Base-by-base conservation (phyloP, 139 green algal genomes). In the Diplosphaera chodatii region DNA sequence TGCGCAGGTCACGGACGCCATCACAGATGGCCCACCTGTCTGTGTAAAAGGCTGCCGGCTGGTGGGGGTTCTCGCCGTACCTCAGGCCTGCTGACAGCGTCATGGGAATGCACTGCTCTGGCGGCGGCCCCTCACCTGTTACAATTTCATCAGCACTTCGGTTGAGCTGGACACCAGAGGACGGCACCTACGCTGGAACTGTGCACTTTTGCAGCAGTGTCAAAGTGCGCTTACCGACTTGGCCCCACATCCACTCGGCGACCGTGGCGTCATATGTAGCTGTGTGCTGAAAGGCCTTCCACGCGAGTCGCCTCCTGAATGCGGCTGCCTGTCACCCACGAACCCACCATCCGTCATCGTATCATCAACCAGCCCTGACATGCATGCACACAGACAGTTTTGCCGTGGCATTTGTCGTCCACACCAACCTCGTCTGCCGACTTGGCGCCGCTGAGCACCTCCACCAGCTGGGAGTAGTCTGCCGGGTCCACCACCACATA, bases 231-330 rank as follows among this genome's bases (percentile, higher is more conserved):
- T 31, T 75, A 64, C 85, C 89, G 30, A 90, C 82, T 71, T 97
- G 78, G 10, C 37, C 40, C 95, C 95, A 99, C 69, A 98, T 62
- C 92, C 93, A 99, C 82, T 99, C 95, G 4, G 92, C 81, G 2
- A 97, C 92, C 0, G 69, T 80, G 34, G 88, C 74, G 84, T 99
- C 96, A 70, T 99, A 99, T 18, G 82, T 85, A 3, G 96, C 92
- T 59, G 82, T 92, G 86, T 99, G 96, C 80, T 97, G 90, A 84
- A 96, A 99, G 5, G 96, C 95, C 89, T 99, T 99, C 96, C 96
- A 99, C 0, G 96, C 96, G 72, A 98, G 80, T 75, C 75, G 74
- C 70, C 86, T 89, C 30, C 87, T 75, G 67, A 97, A 87, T 15
- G 69, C 71, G 6, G 64, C 79, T 1, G 40, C 69, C n/a, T n/a